Evolutionary conservation across 192 early-diverging fungal species (phyloP).

Genomic region (Coemansia sp.): DNA sequence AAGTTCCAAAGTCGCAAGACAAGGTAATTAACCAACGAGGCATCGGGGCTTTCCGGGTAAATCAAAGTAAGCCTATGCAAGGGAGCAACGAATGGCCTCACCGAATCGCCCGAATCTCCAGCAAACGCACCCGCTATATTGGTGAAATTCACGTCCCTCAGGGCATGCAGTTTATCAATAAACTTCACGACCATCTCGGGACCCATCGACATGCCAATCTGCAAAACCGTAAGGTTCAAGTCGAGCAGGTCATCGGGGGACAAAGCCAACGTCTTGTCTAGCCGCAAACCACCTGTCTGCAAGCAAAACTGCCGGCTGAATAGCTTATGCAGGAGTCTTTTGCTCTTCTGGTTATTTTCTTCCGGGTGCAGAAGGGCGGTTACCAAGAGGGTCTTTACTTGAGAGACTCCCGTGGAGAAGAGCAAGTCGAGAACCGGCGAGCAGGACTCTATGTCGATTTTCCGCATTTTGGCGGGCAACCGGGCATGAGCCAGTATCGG

Average conservation of each 20-base stretch:
- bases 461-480: background rate
- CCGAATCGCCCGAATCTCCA: background rate
- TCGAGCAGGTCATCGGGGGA: background rate
- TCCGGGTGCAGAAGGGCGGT: background rate
- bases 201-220: background rate
- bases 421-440: background rate
- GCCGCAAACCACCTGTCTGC: background rate
- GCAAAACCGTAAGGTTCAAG: background rate
- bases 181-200: background rate
- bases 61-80: background rate
- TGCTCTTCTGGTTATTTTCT: no score
- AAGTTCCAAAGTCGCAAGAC: background rate
- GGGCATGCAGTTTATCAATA: background rate
- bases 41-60: background rate
- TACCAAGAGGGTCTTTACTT: background rate
- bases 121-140: background rate
- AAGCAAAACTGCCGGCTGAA: background rate
- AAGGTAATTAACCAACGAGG: background rate
- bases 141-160: conserved; percentile 1
- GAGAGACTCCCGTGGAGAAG: background rate
- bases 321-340: background rate
- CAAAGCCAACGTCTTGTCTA: background rate
- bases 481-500: background rate
- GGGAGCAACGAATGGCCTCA: background rate
- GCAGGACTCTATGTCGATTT: background rate